Base-by-base conservation (phyloP, 495 filamentous ascomycete genomes). In the Aspergillus saccharolyticus region DNA sequence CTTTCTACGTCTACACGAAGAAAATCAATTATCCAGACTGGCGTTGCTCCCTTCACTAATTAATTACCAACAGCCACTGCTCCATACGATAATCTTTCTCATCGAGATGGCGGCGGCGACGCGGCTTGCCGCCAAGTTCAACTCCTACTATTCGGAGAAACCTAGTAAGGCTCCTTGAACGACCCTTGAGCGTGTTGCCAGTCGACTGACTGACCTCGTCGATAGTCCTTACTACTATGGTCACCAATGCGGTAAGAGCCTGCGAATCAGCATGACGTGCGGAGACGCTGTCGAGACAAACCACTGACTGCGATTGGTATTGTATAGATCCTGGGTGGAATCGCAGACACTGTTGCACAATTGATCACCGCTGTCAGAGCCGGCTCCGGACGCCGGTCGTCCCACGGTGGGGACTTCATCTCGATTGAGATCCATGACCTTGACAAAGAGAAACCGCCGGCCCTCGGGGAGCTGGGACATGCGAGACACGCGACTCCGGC, bases 301-400 rank as follows among this genome's bases (percentile, higher is more conserved):
- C 20, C 16, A 54, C 50, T 71, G 59, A 69, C 50, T 42, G 20
- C 33, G 7, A 53, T 56, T 8, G 45, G 17, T 42, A 28, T 56
- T 9, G 25, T 24, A 55, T 67, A 90, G 86, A 77, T 89, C 30
- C 83, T 98, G 22, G 90, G 89, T 72, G 93, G 91, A 59, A 85
- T 96, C 52, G 91, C 94, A 68, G 94, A 99, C 76, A 97, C 93
- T 16, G 89, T 96, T 56, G 94, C 94, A 53, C 94, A 99, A 68
- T 83, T 88, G 53, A 88, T 99, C 63, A 97, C 94, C 21, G 83
- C 90, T 42, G 83, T 96, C 66, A 85, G 84, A 47, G 70, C 86
- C 65, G 83, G 85, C 48, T 81, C 85, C 12, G 63, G 83, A 21
- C 80, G 87, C 57, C 87, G 84, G 61, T 70, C 75, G 17, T 74